Percentiles rank a stretch among this genome's conserved stretches.
Conservation (phyloP, 441 rosid species). For the Eutrema salsugineum region DNA sequence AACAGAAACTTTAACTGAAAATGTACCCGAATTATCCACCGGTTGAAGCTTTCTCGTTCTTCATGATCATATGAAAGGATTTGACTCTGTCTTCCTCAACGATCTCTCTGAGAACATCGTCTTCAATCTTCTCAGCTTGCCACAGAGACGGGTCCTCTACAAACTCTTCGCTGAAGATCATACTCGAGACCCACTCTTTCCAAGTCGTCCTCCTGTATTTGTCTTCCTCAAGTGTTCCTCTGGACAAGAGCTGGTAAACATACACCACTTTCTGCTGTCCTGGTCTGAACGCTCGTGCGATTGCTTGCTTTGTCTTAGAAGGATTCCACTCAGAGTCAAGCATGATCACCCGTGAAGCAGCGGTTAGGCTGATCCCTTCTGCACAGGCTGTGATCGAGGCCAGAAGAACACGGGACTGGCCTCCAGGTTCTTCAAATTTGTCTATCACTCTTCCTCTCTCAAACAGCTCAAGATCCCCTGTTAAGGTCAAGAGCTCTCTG, state of each 20-base stretch:
- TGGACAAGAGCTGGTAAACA: slow-evolving; percentile 84
- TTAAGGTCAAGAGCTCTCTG: slow-evolving; percentile 63
- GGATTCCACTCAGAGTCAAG: slow-evolving; percentile 96
- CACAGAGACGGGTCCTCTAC: slow-evolving; percentile 85
- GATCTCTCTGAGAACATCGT: slow-evolving; percentile 74
- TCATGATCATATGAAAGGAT: slow-evolving; percentile 94
- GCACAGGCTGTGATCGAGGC: slow-evolving; percentile 96
- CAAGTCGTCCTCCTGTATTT: slow-evolving; percentile 85
- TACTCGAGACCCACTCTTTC: slow-evolving; percentile 96
- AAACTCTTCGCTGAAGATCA: slow-evolving; percentile 91
- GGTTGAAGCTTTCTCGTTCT: slow-evolving; percentile 91
- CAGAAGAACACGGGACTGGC: slow-evolving; percentile 58
- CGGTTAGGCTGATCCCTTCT: slow-evolving; percentile 91
- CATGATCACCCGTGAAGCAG: slow-evolving; percentile 85
- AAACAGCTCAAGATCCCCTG: slow-evolving; percentile 87
- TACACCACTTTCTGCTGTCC: slow-evolving; percentile 91
- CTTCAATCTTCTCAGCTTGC: slow-evolving; percentile 92
- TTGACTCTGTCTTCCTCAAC: slow-evolving; percentile 76
- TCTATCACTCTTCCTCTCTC: slow-evolving; percentile 88
- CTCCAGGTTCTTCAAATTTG: slow-evolving; percentile 73
- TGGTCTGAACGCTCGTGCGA: slow-evolving; percentile 87
- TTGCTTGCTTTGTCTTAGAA: slow-evolving; percentile 95
- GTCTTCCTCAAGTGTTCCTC: slow-evolving; percentile 82
- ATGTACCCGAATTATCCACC: slow-evolving; percentile 30
- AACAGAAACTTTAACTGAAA: neutral